Conservation (phyloP, 2,329 filamentous ascomycete species). For the Emericellopsis cladophorae region DNA sequence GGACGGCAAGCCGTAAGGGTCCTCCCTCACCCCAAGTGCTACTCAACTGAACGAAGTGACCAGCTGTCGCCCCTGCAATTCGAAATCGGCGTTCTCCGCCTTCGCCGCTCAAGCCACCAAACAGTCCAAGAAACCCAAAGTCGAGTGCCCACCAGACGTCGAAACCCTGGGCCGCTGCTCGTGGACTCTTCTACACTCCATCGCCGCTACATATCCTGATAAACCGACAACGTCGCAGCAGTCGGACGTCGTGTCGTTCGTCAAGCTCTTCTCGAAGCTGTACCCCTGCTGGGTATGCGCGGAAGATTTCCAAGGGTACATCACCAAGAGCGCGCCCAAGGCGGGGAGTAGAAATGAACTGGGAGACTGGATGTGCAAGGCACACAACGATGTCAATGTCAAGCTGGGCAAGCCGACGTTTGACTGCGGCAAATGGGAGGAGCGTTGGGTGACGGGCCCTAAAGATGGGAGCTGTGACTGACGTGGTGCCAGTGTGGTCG, state of each 20-base stretch:
- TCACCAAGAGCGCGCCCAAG: slow-evolving; percentile 56
- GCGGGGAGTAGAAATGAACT: slow-evolving; percentile 54
- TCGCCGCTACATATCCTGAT: slow-evolving; percentile 76
- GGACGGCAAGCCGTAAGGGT: slow-evolving; percentile 71
- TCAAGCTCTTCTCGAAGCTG: slow-evolving; percentile 68
- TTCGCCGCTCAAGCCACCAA: slow-evolving; percentile 13
- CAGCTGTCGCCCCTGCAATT: slow-evolving; percentile 20
- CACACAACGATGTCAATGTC: slow-evolving; percentile 76
- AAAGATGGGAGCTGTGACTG: slow-evolving; percentile 52
- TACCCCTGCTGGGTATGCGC: slow-evolving; percentile 97
- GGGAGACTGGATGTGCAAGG: slow-evolving; percentile 71
- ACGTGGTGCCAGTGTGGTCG: slow-evolving; percentile 5
- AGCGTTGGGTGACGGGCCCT: slow-evolving; percentile 90
- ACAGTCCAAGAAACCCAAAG: slow-evolving; percentile 12
- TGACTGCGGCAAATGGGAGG: slow-evolving; percentile 83
- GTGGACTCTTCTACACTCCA: slow-evolving; percentile 88
- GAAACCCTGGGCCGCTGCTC: slow-evolving; percentile 74
- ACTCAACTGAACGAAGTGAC: neutral
- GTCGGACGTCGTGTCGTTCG: slow-evolving; percentile 63
- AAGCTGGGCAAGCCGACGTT: slow-evolving; percentile 88
- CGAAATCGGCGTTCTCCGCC: slow-evolving; percentile 14
- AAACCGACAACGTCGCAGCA: slow-evolving; percentile 57
- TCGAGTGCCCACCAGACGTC: slow-evolving; percentile 83
- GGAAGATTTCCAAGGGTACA: slow-evolving; percentile 77
- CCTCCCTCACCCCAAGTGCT: neutral